A percentile compares a stretch with the other conserved stretches of the same genome.
phyloP scores from a whole-genome alignment of 495 filamentous ascomycete genomes.

The Neurospora sp. region DNA sequence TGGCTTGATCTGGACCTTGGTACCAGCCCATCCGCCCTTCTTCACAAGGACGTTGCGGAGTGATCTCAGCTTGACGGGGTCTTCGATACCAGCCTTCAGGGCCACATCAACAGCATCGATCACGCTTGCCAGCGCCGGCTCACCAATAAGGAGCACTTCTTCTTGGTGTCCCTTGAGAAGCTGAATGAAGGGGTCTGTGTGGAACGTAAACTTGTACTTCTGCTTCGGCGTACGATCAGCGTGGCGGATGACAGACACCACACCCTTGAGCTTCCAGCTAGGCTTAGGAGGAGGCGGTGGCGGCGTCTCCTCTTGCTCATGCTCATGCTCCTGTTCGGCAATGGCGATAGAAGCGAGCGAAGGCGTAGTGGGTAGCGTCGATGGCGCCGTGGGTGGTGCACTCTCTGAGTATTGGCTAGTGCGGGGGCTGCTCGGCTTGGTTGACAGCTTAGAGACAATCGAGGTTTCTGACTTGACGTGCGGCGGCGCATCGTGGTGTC shows the following conservation, averaged over 20 bases:
- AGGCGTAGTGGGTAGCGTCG: conserved; percentile 33
- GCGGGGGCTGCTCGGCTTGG: conserved; percentile 24
- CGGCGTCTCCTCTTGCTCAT: conserved; percentile 27
- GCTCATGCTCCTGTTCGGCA: background rate
- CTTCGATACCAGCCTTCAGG: conserved; percentile 67
- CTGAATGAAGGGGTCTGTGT: conserved; percentile 91
- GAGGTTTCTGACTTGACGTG: conserved; percentile 10
- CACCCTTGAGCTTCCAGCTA: conserved; percentile 96
- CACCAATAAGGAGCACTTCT: conserved; percentile 89
- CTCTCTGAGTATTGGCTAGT: conserved; percentile 25
- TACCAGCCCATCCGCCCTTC: conserved; percentile 88
- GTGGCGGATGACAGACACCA: conserved; percentile 91
- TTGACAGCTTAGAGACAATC: conserved; percentile 20
- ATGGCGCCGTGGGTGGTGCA: conserved; percentile 30
- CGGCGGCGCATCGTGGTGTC: conserved; percentile 6
- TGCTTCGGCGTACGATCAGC: conserved; percentile 97
- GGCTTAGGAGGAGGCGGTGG: conserved; percentile 86
- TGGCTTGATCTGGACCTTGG: conserved; percentile 98
- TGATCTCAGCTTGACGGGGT: conserved; percentile 71
- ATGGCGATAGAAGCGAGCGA: conserved; percentile 6
- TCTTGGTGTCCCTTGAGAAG: conserved; percentile 89
- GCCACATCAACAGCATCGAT: conserved; percentile 73
- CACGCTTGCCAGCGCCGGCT: conserved; percentile 82
- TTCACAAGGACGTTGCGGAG: conserved; percentile 78
- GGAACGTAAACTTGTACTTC: conserved; percentile 98